Evolutionary conservation across 352 stramenopile genomes (phyloP).

Genomic region (Globisporangium lucens): DNA sequence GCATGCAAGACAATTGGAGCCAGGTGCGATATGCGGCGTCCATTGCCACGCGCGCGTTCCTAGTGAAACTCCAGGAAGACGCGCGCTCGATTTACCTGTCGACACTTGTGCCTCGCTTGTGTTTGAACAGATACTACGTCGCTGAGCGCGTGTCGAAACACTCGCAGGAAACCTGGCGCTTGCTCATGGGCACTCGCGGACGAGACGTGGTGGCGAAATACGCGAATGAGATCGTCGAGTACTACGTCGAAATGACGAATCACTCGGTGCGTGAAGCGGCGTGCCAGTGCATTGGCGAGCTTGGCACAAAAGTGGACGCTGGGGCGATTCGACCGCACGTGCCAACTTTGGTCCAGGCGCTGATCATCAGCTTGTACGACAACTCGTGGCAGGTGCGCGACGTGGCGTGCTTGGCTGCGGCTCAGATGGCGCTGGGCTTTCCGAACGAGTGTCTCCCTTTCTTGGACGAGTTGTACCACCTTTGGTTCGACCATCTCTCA

Average conservation of each 20-base stretch:
- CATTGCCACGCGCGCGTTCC: constrained; percentile 88
- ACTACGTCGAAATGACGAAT: constrained; percentile 95
- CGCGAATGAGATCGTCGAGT: constrained; percentile 89
- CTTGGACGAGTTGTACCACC: constrained; percentile 80
- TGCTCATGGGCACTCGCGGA: constrained; percentile 84
- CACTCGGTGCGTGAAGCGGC: constrained; percentile 95
- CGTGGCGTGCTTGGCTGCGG: constrained; percentile 90
- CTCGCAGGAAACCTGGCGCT: constrained; percentile 94
- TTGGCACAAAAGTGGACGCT: constrained; percentile 88
- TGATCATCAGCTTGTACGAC: constrained; percentile 96
- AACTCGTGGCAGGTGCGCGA: constrained; percentile 96
- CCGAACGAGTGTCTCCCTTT: constrained; percentile 86
- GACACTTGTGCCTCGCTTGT: constrained; percentile 92
- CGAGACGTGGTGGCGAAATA: constrained; percentile 85
- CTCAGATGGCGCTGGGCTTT: constrained; percentile 80
- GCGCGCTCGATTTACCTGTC: constrained; percentile 59
- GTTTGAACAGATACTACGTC: constrained; percentile 97
- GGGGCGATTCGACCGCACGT: constrained; percentile 71
- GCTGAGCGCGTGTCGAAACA: constrained; percentile 96
- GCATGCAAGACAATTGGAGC: constrained; percentile 96
- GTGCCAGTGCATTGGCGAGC: constrained; percentile 95
- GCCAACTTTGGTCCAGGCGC: constrained; percentile 66
- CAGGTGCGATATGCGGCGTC: constrained; percentile 95
- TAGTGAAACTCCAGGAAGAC: constrained; percentile 67
- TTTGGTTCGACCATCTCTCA: constrained; percentile 95